These are phyloP conservation scores for Fraxinus quadrangulata DNA, from an alignment of 257 asterid species.

Conservation along the genomic window DNA sequence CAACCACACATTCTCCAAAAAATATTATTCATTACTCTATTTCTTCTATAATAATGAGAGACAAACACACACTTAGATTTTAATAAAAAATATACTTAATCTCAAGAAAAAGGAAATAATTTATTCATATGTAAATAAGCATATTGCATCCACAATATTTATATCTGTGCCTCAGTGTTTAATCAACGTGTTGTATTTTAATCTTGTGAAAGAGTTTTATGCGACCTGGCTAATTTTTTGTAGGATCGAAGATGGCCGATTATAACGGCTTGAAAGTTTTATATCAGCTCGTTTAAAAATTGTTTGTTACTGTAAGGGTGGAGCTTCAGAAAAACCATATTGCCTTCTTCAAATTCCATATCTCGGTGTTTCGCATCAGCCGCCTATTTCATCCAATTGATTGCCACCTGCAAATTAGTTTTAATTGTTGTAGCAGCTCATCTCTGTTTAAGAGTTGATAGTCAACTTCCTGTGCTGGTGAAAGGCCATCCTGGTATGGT, in stretches of 20 bases:
- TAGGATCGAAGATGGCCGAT: neutral
- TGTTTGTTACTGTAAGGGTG: neutral
- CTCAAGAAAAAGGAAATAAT: too few species aligned
- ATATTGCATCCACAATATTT: too few species aligned
- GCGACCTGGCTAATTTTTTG: neutral
- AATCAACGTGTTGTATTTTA: too few species aligned
- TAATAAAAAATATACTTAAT: too few species aligned
- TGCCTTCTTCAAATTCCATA: neutral
- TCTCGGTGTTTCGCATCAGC: neutral
- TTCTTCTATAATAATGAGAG: too few species aligned
- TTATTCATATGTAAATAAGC: too few species aligned
- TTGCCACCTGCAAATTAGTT: neutral
- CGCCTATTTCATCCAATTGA: neutral
- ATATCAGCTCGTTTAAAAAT: neutral
- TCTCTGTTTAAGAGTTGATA: neutral
- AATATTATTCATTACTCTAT: too few species aligned
- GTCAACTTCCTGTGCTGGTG: neutral
- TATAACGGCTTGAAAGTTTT: neutral
- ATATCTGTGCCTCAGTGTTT: too few species aligned
- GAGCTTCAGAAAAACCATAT: slow-evolving; percentile 9
- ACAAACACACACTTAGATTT: too few species aligned
- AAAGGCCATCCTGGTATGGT: neutral
- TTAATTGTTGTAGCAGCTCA: neutral
- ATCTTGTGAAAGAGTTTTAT: neutral
- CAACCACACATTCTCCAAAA: too few species aligned